These are phyloP conservation scores for Basidiobolus meristosporus DNA, from an alignment of 371 early-diverging fungal species.

Conservation along the genomic window DNA sequence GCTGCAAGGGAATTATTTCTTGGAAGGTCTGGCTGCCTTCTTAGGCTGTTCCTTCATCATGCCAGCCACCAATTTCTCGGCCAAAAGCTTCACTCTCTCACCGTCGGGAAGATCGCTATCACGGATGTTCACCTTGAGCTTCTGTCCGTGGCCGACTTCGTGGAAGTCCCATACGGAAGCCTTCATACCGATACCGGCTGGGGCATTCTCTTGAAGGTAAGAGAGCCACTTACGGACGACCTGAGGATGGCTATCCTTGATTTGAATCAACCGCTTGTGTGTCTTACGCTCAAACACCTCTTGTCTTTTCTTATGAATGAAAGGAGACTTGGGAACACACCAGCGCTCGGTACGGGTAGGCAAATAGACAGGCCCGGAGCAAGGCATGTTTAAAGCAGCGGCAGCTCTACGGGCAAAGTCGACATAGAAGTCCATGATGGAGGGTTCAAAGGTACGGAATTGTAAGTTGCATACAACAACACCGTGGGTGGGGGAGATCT, in stretches of 20 bases:
- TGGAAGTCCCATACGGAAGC: conserved; percentile 32
- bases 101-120: no score
- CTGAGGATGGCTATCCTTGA: conserved; percentile 62
- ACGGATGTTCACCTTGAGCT: no score
- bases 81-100: no score
- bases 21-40: no score
- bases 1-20: no score
- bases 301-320: conserved; percentile 89
- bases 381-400: conserved; percentile 50
- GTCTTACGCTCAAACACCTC: conserved; percentile 88
- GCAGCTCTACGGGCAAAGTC: conserved; percentile 76
- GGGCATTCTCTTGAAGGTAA: conserved; percentile 51
- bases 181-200: conserved; percentile 59
- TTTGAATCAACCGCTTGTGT: conserved; percentile 63
- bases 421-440: conserved; percentile 70
- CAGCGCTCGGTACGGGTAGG: conserved; percentile 68
- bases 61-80: no score
- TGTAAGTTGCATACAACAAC: conserved; percentile 54
- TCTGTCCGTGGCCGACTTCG: no score
- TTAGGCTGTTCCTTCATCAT: no score
- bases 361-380: conserved; percentile 48
- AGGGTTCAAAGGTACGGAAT: conserved; percentile 48
- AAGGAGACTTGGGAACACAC: conserved; percentile 86
- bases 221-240: conserved; percentile 54
- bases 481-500: conserved; percentile 32